These are phyloP conservation scores for Lachnellula arida DNA, from an alignment of 2,329 filamentous ascomycete genomes.

Conservation along the genomic window DNA sequence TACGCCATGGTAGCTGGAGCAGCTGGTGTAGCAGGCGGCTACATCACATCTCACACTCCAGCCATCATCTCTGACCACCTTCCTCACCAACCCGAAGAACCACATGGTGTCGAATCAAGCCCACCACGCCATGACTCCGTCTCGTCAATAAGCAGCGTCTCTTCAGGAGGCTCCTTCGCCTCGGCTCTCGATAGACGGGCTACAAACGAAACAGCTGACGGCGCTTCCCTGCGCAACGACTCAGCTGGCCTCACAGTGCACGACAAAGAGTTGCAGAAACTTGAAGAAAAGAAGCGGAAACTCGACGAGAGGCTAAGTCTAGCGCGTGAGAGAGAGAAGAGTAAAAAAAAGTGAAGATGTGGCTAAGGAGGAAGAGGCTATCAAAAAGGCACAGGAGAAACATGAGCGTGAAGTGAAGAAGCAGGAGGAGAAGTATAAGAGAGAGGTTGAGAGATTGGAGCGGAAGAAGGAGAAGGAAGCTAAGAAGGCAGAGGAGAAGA, in stretches of 20 bases:
- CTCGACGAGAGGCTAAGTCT: slow-evolving; percentile 59
- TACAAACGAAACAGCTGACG: slow-evolving; percentile 13
- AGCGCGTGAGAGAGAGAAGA: slow-evolving; percentile 44
- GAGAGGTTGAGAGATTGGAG: slow-evolving; percentile 60
- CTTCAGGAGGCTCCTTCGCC: slow-evolving; percentile 46
- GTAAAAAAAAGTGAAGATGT: slow-evolving; percentile 43
- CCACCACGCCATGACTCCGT: slow-evolving; percentile 16
- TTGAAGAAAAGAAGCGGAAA: slow-evolving; percentile 55
- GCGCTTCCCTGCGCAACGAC: slow-evolving; percentile 36
- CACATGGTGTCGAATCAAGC: neutral
- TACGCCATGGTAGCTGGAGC: slow-evolving; percentile 53
- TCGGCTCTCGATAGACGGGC: slow-evolving; percentile 37
- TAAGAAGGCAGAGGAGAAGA: slow-evolving; percentile 50
- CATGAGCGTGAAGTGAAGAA: slow-evolving; percentile 60
- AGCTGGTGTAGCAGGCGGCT: slow-evolving; percentile 46
- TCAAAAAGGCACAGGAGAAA: slow-evolving; percentile 57
- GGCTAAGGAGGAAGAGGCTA: slow-evolving; percentile 44
- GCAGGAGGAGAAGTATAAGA: slow-evolving; percentile 61
- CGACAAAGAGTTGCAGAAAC: slow-evolving; percentile 62
- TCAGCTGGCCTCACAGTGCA: slow-evolving; percentile 38
- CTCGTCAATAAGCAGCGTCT: slow-evolving; percentile 36
- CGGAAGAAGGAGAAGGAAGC: slow-evolving; percentile 59
- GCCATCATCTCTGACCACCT: slow-evolving; percentile 27
- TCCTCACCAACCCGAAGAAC: slow-evolving; percentile 14
- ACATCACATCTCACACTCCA: slow-evolving; percentile 36